Conservation (phyloP, 495 filamentous ascomycete species). For the Chaetomidium leptoderma region DNA sequence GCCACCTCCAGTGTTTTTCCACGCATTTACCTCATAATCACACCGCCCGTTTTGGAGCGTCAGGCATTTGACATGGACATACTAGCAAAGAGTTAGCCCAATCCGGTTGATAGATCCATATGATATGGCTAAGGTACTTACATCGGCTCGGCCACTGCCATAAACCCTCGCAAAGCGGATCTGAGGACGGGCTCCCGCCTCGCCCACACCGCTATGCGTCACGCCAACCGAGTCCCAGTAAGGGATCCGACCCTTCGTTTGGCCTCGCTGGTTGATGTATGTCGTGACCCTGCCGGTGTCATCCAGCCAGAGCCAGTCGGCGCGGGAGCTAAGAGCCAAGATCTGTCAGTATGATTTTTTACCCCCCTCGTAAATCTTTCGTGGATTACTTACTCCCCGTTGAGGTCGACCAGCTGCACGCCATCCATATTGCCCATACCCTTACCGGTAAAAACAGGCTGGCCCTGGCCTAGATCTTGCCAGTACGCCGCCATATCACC, state of each 20-base stretch:
- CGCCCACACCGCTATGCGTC: conserved; percentile 11
- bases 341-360: background rate
- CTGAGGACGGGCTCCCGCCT: background rate
- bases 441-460: conserved; percentile 18
- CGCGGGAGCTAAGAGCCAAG: conserved; percentile 11
- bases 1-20: conserved; percentile 1
- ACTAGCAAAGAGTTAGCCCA: background rate
- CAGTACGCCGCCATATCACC: conserved; percentile 25
- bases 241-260: conserved; percentile 10
- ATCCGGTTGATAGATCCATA: too few species aligned
- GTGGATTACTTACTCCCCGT: conserved; percentile 27
- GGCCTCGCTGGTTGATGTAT: conserved; percentile 30
- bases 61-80: background rate
- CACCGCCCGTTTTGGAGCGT: background rate
- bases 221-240: conserved; percentile 11
- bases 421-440: conserved; percentile 20
- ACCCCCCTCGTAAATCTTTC: too few species aligned
- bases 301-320: conserved; percentile 33
- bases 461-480: conserved; percentile 22
- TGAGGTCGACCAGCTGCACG: conserved; percentile 32
- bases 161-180: conserved; percentile 4
- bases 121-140: background rate
- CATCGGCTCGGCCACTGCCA: background rate
- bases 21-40: background rate
- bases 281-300: conserved; percentile 22